phyloP scores from a whole-genome alignment of 1,139 yeast genomes.

The Yamadazyma buinensis region DNA sequence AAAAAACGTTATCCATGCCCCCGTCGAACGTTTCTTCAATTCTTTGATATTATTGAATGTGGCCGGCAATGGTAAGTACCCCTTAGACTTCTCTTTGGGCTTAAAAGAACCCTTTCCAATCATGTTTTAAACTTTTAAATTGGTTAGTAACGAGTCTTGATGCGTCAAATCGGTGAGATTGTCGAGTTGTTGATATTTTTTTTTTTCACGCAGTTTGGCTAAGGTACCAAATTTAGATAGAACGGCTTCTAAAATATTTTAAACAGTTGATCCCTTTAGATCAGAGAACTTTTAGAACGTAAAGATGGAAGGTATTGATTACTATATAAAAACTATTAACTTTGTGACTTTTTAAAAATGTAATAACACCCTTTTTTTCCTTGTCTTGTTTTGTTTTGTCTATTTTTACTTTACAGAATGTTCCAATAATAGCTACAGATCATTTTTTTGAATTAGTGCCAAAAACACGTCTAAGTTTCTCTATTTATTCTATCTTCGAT shows the following conservation, averaged over 20 bases:
- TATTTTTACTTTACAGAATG: no score
- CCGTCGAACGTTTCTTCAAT: constrained; percentile 17
- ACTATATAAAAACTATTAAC: no score
- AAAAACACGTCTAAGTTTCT: constrained; percentile 14
- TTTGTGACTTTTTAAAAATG: no score
- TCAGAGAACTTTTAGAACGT: no score
- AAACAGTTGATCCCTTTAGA: no score
- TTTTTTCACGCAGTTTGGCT: not conserved
- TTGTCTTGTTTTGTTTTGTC: no score
- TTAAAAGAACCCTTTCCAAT: constrained; percentile 6
- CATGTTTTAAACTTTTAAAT: not conserved
- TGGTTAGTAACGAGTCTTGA: not conserved
- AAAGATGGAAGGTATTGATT: no score
- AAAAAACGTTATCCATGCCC: constrained; percentile 15
- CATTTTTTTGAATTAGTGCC: no score
- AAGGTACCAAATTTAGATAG: no score
- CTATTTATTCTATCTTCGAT: constrained; percentile 65
- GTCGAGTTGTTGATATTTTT: constrained; percentile 1
- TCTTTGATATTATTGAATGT: constrained; percentile 19
- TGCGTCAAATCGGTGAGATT: not conserved
- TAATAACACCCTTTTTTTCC: no score
- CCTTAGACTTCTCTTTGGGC: constrained; percentile 15
- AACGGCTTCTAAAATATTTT: no score
- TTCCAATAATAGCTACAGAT: no score
- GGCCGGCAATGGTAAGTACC: constrained; percentile 34